Evolutionary conservation across 73 alveolate genomes (phyloP), one percentile per base, ranked within the genome.

Genomic region (Paraurostyla sp.): DNA sequence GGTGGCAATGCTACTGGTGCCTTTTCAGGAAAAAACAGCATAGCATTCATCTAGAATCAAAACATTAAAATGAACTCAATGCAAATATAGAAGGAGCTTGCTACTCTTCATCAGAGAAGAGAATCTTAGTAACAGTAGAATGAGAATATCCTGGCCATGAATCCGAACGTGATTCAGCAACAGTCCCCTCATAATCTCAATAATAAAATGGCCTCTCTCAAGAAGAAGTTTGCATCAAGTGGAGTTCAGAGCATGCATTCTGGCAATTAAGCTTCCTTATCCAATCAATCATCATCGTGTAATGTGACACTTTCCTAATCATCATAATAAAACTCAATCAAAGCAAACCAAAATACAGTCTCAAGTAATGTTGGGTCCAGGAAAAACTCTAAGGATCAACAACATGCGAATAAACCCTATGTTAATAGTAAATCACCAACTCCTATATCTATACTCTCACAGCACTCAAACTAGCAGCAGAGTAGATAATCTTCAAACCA

Each of bases 211-310:
- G 50, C 71, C 4, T 27, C 87, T 23, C 32, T 73, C 7, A 73
- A 78, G 60, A 78, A 78, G 60, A 78, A 54, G 43, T 78, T 78
- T 41, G 49, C 76, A 27, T 51, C 76, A 9, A 78, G 89, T 62
- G 78, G 87, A 23, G 46, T 73, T 3, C 32, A 73, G 27, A 48
- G 23, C 29, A 73, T 73, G 87, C 87, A 73, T 48, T 6, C 41
- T 29, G 89, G 89, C 15, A 30, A 50, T 6, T 35, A 50, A 41
- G 40, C 68, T 16, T 40, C 89, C 7, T 27, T 54, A 3, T 49
- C 80, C 2, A 20, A 78, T 40, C 38, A 78, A 13, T 78, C 76
- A 3, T 78, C 89, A 1, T 54, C 89, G 0, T 51, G 76, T 20
- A 78, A 78, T 36, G 76, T 78, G 23, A 78, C 62, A 32, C 23